Evolutionary conservation across 768 basidiomycete genomes (phyloP).

Genomic region (Pleurotus djamor): DNA sequence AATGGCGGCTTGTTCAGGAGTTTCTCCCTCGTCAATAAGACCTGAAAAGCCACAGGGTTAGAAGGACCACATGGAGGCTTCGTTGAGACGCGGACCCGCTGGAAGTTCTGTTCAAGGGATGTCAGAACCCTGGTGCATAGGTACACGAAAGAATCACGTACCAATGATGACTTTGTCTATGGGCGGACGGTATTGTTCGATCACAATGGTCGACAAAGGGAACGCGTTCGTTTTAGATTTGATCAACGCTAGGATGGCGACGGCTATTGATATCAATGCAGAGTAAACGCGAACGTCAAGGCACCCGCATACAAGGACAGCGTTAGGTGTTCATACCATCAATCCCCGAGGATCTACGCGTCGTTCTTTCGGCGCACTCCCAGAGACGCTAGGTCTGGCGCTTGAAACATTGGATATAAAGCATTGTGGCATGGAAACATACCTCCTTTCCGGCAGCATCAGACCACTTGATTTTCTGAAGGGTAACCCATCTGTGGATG

Average conservation of each 20-base stretch:
- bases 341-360: slow-evolving; percentile 70
- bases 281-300: background rate
- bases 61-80: background rate
- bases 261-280: slow-evolving; percentile 55
- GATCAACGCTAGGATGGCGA: slow-evolving; percentile 81
- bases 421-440: slow-evolving; percentile 9
- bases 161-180: slow-evolving; percentile 77
- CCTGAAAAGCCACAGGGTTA: slow-evolving; percentile 34
- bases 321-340: slow-evolving; percentile 56
- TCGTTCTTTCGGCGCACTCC: slow-evolving; percentile 88
- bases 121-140: background rate
- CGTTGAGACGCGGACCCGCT: slow-evolving; percentile 32
- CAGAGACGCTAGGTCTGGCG: slow-evolving; percentile 60
- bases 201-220: slow-evolving; percentile 74
- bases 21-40: slow-evolving; percentile 84
- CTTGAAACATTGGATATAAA: background rate
- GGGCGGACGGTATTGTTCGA: slow-evolving; percentile 93
- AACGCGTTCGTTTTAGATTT: slow-evolving; percentile 73
- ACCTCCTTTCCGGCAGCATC: slow-evolving; percentile 81
- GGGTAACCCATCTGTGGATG: slow-evolving; percentile 72
- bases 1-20: slow-evolving; percentile 75
- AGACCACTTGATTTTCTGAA: slow-evolving; percentile 78
- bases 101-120: slow-evolving; percentile 43
- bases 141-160: slow-evolving; percentile 18
- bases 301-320: background rate